Base-by-base conservation (phyloP, 345 rosid genomes). In the Chamaenerion angustifolium region DNA sequence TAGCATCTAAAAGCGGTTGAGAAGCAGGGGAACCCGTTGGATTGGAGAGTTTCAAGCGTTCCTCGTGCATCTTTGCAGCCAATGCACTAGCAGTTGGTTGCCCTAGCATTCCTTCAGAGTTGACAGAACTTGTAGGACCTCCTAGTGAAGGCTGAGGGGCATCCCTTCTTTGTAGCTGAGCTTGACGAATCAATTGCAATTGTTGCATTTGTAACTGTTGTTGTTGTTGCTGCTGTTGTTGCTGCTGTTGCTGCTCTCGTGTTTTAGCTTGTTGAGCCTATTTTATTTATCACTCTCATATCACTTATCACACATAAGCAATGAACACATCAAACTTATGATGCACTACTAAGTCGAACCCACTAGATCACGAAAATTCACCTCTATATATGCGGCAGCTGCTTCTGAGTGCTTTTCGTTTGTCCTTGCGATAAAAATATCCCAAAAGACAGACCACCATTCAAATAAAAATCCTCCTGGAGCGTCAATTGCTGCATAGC, bases 361-460 rank as follows among this genome's bases (percentile, higher is more conserved):
- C 52, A 56, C 27, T 25, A 18, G 44, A 48, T 48, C 27, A 41
- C 18, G 12, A 37, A 19, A 64, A 62, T 25, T 53, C 58, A 81
- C 98, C 95, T 90, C 96, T 10, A 90, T 75, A 59, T 83, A 86
- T 4, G 93, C 80, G 45, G 98, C 94, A 46, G 95, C 96, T 64
- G 86, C 50, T 63, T 83, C 89, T 0, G 98, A 90, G 63, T 90
- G 95, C 57, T 86, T 90, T 68, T 90, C 96, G 43, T 90, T 90
- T 3, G 98, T 86, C 81, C 95, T 80, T 11, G 98, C 82, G 47
- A 90, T 90, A 56, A 90, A 92, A 52, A 92, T 87, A 52, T 92
- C 98, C 98, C 98, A 92, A 56, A 92, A 87, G 46, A 92, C 95
- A 51, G 98, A 92, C 98, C 98, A 92, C 98, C 98, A 92, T 69